Evolutionary conservation across 2,329 filamentous ascomycete species (phyloP).

Genomic region (Penicillium nordicum): DNA sequence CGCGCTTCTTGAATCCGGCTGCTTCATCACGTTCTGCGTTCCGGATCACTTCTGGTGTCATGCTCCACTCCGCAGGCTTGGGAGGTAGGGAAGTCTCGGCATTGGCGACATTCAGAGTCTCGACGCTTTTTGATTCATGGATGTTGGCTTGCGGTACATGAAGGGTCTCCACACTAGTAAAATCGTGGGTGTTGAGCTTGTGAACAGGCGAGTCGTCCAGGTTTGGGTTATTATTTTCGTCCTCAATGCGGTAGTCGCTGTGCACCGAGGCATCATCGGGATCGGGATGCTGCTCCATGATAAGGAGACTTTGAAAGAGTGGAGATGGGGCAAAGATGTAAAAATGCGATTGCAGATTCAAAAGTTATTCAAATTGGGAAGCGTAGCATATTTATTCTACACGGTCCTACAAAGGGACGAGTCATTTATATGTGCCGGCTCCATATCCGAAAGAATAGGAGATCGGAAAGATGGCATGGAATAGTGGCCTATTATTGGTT

Average conservation of each 20-base stretch:
- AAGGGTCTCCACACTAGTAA: constrained; percentile 13
- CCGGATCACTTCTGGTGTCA: constrained; percentile 48
- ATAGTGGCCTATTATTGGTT: neutral
- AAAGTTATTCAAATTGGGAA: neutral
- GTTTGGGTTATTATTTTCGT: neutral
- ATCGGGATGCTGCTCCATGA: constrained; percentile 9
- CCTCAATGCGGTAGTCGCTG: neutral
- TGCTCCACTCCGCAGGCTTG: constrained; percentile 41
- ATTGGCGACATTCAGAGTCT: constrained; percentile 18
- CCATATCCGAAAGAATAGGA: neutral
- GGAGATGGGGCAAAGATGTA: neutral
- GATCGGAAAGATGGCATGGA: neutral
- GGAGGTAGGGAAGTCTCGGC: neutral
- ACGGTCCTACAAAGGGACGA: neutral
- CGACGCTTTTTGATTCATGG: constrained; percentile 20
- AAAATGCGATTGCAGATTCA: neutral
- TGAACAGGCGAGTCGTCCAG: neutral
- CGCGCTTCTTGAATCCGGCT: constrained; percentile 6
- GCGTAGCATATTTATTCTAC: neutral
- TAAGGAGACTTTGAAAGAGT: constrained; percentile 1
- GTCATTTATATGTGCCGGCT: constrained; percentile 4
- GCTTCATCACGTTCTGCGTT: constrained; percentile 20
- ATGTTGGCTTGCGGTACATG: constrained; percentile 16
- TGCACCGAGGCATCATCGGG: constrained; percentile 7
- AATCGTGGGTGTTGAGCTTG: constrained; percentile 9